A percentile compares a stretch with the other conserved stretches of the same genome.
These are phyloP conservation scores for Rhizopogon vesiculosus DNA, from an alignment of 768 basidiomycete genomes.

Conservation along the genomic window DNA sequence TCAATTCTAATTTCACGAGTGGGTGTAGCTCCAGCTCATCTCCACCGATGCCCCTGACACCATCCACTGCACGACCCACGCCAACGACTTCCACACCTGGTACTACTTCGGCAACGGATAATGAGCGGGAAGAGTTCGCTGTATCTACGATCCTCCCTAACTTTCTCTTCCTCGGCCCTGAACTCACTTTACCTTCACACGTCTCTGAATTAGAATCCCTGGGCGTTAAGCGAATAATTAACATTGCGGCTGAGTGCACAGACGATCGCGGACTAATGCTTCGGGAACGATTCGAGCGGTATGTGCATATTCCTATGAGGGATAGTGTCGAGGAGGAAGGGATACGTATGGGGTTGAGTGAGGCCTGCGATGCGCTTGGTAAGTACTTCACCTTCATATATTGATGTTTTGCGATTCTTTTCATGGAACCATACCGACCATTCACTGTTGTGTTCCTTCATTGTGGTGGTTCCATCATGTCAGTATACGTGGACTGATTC, in stretches of 20 bases:
- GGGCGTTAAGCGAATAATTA: conserved; percentile 85
- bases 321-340: conserved; percentile 95
- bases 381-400: conserved; percentile 25
- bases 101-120: conserved; percentile 17
- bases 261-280: conserved; percentile 72
- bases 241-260: conserved; percentile 84
- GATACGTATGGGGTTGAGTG: conserved; percentile 72
- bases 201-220: conserved; percentile 66
- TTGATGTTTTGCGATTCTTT: background rate
- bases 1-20: background rate
- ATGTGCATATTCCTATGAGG: conserved; percentile 86
- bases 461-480: background rate
- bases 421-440: background rate
- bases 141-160: conserved; percentile 89
- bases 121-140: conserved; percentile 64
- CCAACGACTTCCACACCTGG: conserved; percentile 52
- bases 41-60: conserved; percentile 35
- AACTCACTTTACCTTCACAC: conserved; percentile 70
- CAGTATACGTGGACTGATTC: background rate
- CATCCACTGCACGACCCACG: conserved; percentile 32
- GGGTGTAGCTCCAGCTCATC: conserved; percentile 1
- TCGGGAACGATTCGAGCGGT: conserved; percentile 72
- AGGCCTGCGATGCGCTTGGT: conserved; percentile 88
- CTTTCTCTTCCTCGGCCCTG: conserved; percentile 90
- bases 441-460: background rate